A percentile compares a stretch with the other conserved stretches of the same genome.
These are phyloP conservation scores for Mycena chlorophos DNA, from an alignment of 768 basidiomycete species.

Conservation along the genomic window DNA sequence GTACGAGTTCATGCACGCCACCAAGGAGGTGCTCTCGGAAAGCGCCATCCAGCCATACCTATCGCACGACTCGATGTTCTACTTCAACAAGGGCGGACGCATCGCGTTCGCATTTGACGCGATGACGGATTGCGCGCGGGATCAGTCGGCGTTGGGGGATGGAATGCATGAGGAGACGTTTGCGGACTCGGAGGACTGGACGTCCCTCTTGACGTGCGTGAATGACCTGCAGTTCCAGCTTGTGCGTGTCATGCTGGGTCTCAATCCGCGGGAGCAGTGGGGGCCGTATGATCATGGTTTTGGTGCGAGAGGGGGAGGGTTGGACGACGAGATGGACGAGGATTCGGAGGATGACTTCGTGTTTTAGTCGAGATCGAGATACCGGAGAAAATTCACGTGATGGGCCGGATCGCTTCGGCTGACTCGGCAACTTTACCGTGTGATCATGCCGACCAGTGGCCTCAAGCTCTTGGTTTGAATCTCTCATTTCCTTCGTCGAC, in stretches of 20 bases:
- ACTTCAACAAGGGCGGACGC: constrained; percentile 28
- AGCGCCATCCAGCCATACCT: constrained; percentile 1
- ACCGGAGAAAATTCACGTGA: too few relatives aligned
- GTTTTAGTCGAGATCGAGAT: too few relatives aligned
- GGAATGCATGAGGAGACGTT: constrained; percentile 23
- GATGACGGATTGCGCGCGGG: constrained; percentile 26
- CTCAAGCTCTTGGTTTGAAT: too few relatives aligned
- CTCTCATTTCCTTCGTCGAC: too few relatives aligned
- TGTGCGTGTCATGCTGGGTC: constrained; percentile 28
- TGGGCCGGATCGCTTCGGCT: too few relatives aligned
- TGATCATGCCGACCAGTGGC: too few relatives aligned
- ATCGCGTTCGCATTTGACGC: constrained; percentile 32
- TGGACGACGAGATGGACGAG: too few relatives aligned
- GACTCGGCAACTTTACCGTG: too few relatives aligned
- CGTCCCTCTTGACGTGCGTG: constrained; percentile 18
- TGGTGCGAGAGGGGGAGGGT: too few relatives aligned
- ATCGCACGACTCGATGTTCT: constrained; percentile 11
- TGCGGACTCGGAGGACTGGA: constrained; percentile 23
- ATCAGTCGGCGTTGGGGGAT: constrained; percentile 30
- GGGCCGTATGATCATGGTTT: constrained; percentile 19
- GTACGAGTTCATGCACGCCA: constrained; percentile 17
- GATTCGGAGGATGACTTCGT: too few relatives aligned
- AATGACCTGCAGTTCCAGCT: constrained; percentile 33
- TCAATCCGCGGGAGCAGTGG: constrained; percentile 23
- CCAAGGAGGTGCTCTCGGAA: constrained; percentile 1